Conservation (phyloP, 345 rosid species). For the Clausena lansium region DNA sequence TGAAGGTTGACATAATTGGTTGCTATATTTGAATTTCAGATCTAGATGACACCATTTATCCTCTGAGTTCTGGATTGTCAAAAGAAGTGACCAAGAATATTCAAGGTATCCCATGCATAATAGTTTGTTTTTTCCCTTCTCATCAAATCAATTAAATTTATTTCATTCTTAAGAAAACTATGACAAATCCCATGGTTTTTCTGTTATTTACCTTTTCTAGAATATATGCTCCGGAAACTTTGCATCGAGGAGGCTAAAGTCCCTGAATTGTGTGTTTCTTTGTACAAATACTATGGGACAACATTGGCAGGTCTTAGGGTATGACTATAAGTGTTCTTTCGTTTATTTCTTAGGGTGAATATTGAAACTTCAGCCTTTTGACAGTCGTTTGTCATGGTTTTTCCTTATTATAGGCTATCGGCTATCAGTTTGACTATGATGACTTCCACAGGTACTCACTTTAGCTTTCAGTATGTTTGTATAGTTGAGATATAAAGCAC, state of each 20-base stretch:
- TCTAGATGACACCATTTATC: constrained; percentile 88
- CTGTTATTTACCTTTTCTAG: constrained; percentile 29
- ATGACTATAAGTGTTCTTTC: not conserved
- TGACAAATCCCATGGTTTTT: not conserved
- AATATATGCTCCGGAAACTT: constrained; percentile 72
- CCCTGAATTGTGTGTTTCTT: constrained; percentile 55
- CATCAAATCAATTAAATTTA: not conserved
- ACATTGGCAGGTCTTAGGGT: constrained; percentile 98
- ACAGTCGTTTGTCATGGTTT: not conserved
- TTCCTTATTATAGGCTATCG: constrained; percentile 62
- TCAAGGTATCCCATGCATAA: constrained; percentile 45
- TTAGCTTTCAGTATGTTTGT: not conserved
- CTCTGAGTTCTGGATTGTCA: constrained; percentile 70
- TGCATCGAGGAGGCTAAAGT: constrained; percentile 60
- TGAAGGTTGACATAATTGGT: not conserved
- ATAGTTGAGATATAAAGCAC: not conserved
- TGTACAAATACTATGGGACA: constrained; percentile 86
- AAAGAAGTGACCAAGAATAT: constrained; percentile 55
- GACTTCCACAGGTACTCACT: constrained; percentile 75
- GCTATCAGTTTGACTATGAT: constrained; percentile 70
- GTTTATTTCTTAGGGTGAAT: not conserved
- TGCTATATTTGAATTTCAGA: constrained; percentile 30
- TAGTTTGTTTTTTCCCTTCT: not conserved
- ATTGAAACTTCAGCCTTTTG: not conserved
- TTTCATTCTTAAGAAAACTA: constrained; percentile 1